A percentile compares a stretch with the other conserved stretches of the same genome.
Evolutionary conservation across 2,329 filamentous ascomycete genomes (phyloP).

Genomic region (Pseudogymnoascus destructans): DNA sequence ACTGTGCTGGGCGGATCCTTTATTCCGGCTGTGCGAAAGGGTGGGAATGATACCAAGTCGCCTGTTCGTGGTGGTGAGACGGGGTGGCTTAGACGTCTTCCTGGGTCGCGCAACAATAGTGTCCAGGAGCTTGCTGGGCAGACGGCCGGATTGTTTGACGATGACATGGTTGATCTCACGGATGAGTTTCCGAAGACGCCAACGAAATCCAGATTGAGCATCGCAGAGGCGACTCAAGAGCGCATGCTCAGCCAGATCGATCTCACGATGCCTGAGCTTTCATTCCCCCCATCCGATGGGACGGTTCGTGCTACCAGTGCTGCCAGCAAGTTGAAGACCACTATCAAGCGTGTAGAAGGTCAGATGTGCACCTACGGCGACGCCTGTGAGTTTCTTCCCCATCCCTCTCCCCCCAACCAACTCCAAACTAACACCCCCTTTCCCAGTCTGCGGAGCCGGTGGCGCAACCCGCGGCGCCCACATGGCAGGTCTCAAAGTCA

Average conservation of each 20-base stretch:
- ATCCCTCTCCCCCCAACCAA: background rate
- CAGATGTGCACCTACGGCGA: conserved; percentile 57
- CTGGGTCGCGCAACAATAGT: background rate
- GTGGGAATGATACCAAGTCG: background rate
- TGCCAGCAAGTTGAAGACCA: conserved; percentile 3
- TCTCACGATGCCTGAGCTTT: conserved; percentile 14
- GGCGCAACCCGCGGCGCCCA: conserved; percentile 54
- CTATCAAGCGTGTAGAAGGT: conserved; percentile 18
- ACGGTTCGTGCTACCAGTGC: conserved; percentile 16
- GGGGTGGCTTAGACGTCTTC: background rate
- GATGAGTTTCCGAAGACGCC: conserved; percentile 4
- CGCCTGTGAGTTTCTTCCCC: conserved; percentile 30
- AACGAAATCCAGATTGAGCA: conserved; percentile 2
- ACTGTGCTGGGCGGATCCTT: conserved; percentile 31
- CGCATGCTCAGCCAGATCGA: conserved; percentile 9
- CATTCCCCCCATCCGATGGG: conserved; percentile 17
- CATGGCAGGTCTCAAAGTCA: conserved; percentile 43
- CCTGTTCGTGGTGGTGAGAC: background rate
- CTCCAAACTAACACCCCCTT: background rate
- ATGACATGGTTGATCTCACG: conserved; percentile 12
- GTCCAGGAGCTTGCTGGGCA: background rate
- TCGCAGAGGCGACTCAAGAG: background rate
- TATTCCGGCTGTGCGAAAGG: conserved; percentile 19
- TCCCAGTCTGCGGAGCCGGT: conserved; percentile 49
- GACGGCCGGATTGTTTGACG: background rate